A percentile compares a stretch with the other conserved stretches of the same genome.
Conservation (phyloP, 1,139 yeast genomes). For the Debaryomyces sp. region DNA sequence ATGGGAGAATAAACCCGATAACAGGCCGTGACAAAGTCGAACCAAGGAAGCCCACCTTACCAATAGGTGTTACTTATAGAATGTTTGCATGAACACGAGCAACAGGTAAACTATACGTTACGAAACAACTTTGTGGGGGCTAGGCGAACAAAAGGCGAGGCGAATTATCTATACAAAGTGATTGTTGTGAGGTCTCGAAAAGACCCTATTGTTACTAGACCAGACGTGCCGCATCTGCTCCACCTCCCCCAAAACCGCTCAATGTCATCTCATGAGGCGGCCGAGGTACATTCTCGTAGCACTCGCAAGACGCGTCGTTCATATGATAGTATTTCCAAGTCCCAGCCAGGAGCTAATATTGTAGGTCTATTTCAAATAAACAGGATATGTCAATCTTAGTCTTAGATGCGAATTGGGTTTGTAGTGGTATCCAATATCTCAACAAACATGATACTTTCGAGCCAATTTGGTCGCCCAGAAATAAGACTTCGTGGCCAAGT, state of each 20-base stretch:
- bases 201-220: background rate
- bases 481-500: constrained; percentile 43
- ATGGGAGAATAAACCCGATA: background rate
- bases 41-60: background rate
- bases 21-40: background rate
- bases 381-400: background rate
- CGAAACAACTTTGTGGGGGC: background rate
- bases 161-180: background rate
- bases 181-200: background rate
- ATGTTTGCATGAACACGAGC: background rate
- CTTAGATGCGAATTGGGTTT: background rate
- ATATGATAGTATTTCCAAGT: background rate
- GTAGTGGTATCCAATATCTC: no score
- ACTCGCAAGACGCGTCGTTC: background rate
- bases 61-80: background rate
- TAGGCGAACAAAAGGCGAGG: background rate
- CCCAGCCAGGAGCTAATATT: background rate
- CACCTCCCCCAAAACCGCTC: background rate
- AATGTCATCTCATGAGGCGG: background rate
- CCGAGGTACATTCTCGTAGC: background rate
- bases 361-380: no score
- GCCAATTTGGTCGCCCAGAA: background rate
- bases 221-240: background rate
- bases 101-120: background rate
- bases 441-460: background rate